Base-by-base conservation (phyloP, 2,329 filamentous ascomycete species). In the Penicillium occitanis region DNA sequence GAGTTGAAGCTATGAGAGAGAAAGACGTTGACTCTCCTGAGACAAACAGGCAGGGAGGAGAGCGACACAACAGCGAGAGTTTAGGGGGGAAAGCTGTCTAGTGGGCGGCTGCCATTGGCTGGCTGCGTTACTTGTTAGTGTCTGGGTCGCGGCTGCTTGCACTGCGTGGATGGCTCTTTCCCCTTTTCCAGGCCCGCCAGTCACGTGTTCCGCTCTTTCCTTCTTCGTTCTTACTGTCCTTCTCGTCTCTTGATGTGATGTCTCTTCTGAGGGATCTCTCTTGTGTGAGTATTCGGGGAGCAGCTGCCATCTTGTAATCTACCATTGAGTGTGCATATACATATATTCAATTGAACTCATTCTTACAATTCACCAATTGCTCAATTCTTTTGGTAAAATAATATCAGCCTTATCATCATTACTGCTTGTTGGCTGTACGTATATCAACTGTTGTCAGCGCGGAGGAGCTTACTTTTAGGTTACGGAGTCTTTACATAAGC, bases 1-100 rank as follows among this genome's bases (percentile, higher is more conserved):
- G 66, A 68, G 61, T 50, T 69, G 67, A 68, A 68, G 67, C 58
- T 65, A 57, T 53, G 60, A 65, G 51, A 63, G 55, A 65, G 66
- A 67, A 65, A 67, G 69, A 65, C 57, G 55, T 28, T 65, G 25
- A 67, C 61, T 69, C 66, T 66, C 67, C 65, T 68, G 66, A 70
- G 66, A 61, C 50, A 70, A 66, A 55, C 50, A 58, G 51, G 50
- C 48, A 62, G 58, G 58, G 44, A 63, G 42, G 46, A 42, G 64
- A 37, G 46, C 59, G 55, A 48, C 28, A 48, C 28, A 35, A 48
- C 22, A 61, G 55, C 11, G 30, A 57, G 62, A 55, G 61, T 66
- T 67, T 67, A 48, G 61, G 68, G 67, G 71, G 66, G 65, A 62
- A 65, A 64, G 59, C 60, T 57, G 62, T 57, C 37, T 44, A 37